A percentile compares a stretch with the other conserved stretches of the same genome.
phyloP scores from a whole-genome alignment of 1,284 basidiomycete genomes.

The Boletus mariae region DNA sequence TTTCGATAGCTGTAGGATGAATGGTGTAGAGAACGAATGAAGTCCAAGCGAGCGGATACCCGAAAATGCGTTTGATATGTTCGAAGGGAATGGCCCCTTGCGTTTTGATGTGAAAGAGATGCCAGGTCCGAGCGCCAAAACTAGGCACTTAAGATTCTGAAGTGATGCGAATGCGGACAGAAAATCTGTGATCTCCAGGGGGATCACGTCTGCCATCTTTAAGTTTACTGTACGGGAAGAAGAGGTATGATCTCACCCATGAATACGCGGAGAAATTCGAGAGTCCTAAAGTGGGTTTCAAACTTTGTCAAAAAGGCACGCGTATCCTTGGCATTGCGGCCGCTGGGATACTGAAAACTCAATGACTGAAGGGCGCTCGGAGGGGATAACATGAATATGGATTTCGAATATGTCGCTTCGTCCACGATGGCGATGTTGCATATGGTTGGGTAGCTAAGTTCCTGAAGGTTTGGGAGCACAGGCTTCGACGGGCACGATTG shows the following conservation, averaged over 20 bases:
- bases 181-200: constrained; percentile 19
- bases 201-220: constrained; percentile 13
- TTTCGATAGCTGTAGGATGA: constrained; percentile 13
- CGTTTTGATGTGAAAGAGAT: constrained; percentile 6
- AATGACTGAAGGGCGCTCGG: constrained; percentile 9
- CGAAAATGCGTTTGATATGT: constrained; percentile 11
- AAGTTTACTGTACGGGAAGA: not conserved
- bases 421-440: constrained; percentile 22
- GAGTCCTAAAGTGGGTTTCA: constrained; percentile 11
- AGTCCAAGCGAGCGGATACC: constrained; percentile 17
- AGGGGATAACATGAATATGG: constrained; percentile 18
- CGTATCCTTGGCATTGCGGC: constrained; percentile 16
- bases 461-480: constrained; percentile 23
- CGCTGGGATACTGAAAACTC: constrained; percentile 20
- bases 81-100: constrained; percentile 8
- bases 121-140: constrained; percentile 15
- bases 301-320: constrained; percentile 17
- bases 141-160: constrained; percentile 17
- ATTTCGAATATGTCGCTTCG: constrained; percentile 13
- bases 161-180: constrained; percentile 16
- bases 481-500: constrained; percentile 22
- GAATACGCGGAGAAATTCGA: constrained; percentile 19
- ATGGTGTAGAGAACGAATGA: constrained; percentile 21
- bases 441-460: constrained; percentile 18
- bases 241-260: constrained; percentile 12